Percentiles rank a stretch among this genome's conserved stretches.
These are phyloP conservation scores for Triticum turgidum DNA, from an alignment of 176 grass and related monocot species.

Conservation along the genomic window DNA sequence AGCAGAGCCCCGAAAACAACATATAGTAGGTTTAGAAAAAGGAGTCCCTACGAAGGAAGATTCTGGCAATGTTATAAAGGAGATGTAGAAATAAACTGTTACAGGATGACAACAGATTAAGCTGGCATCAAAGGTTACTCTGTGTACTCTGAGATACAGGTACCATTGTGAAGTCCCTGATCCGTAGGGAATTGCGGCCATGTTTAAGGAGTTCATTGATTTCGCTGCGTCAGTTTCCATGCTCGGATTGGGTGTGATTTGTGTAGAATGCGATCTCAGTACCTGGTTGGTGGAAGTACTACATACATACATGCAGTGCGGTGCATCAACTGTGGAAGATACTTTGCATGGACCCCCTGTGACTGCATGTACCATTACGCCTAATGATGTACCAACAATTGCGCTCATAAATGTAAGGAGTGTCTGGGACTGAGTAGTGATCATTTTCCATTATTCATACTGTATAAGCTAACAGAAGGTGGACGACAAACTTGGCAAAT, in stretches of 20 bases:
- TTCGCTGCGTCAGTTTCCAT: conserved; percentile 13
- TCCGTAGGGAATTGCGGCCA: not conserved
- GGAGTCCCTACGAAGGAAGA: conserved; percentile 24
- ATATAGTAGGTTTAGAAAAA: conserved; percentile 22
- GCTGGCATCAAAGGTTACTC: not conserved
- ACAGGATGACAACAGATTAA: not conserved
- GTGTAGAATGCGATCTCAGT: not conserved
- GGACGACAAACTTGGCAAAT: not conserved
- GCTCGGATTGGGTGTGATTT: conserved; percentile 4
- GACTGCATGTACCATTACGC: conserved; percentile 9
- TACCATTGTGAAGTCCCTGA: conserved; percentile 18
- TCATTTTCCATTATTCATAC: conserved; percentile 25
- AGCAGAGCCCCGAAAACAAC: not conserved
- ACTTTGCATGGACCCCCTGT: not conserved
- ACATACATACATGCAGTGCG: not conserved
- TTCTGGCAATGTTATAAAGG: conserved; percentile 14
- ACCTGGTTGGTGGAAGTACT: conserved; percentile 8
- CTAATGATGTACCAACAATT: conserved; percentile 6
- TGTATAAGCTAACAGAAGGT: not conserved
- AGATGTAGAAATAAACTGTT: conserved; percentile 8
- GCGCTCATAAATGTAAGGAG: conserved; percentile 22
- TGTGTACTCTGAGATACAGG: not conserved
- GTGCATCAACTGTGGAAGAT: conserved; percentile 20
- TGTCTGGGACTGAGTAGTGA: not conserved
- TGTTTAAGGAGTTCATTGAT: conserved; percentile 24